phyloP scores from a whole-genome alignment of 805 yeast genomes.

The Hanseniaspora valbyensis region DNA sequence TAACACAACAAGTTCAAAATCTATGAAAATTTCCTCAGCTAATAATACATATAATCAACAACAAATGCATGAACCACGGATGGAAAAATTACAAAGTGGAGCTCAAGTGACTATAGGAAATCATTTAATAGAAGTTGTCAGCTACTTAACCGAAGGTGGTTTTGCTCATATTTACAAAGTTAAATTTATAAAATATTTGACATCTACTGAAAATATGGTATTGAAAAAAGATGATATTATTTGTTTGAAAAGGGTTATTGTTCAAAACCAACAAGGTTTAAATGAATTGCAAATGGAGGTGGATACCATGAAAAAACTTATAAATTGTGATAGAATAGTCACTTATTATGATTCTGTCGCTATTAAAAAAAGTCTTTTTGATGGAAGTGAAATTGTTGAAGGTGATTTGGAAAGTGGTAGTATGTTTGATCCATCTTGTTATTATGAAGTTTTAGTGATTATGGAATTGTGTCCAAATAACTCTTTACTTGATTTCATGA shows the following conservation, averaged over 20 bases:
- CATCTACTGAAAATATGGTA: conserved; percentile 26
- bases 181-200: conserved; percentile 30
- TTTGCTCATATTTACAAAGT: conserved; percentile 72
- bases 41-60: conserved; percentile 2
- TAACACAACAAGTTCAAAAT: conserved; percentile 1
- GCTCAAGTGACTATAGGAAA: conserved; percentile 50
- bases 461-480: conserved; percentile 90
- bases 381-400: background rate
- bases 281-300: conserved; percentile 61
- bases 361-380: conserved; percentile 33
- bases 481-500: conserved; percentile 85
- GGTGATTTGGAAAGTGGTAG: conserved; percentile 23
- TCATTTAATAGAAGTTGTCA: conserved; percentile 43
- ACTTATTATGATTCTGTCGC: conserved; percentile 70
- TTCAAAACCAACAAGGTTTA: conserved; percentile 58
- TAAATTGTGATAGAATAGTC: conserved; percentile 49
- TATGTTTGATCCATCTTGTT: conserved; percentile 19
- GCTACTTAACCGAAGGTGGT: conserved; percentile 62
- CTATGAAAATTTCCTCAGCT: conserved; percentile 1
- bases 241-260: conserved; percentile 64
- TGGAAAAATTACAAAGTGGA: conserved; percentile 34
- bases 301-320: conserved; percentile 59
- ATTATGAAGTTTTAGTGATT: conserved; percentile 76
- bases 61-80: conserved; percentile 5
- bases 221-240: conserved; percentile 39